Conservation (phyloP, 1,284 basidiomycete genomes). For the Boletus sp. region DNA sequence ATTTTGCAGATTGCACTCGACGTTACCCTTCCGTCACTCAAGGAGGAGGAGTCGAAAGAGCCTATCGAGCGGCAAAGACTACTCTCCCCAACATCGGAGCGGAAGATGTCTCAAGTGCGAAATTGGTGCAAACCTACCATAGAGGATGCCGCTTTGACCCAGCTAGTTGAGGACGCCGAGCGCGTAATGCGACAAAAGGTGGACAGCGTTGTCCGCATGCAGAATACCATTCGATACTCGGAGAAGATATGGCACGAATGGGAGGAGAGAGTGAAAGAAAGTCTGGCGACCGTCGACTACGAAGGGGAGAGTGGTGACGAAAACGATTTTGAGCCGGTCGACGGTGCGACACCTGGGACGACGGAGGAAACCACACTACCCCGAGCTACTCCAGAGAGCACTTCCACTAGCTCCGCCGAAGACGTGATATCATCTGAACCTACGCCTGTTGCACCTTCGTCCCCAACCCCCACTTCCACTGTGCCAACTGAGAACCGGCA, state of each 20-base stretch:
- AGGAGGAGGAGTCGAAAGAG: slow-evolving; percentile 85
- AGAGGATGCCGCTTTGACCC: slow-evolving; percentile 81
- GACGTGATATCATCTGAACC: slow-evolving; percentile 51
- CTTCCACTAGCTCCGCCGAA: slow-evolving; percentile 28
- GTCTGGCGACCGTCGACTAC: slow-evolving; percentile 54
- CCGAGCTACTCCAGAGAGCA: slow-evolving; percentile 43
- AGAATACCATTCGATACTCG: slow-evolving; percentile 95
- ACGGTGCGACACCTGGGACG: slow-evolving; percentile 25
- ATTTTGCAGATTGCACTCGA: slow-evolving; percentile 78
- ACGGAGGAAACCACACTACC: slow-evolving; percentile 8
- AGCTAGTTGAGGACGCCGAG: slow-evolving; percentile 84
- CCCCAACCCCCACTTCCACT: slow-evolving; percentile 50
- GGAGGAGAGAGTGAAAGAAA: slow-evolving; percentile 81
- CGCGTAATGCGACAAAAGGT: slow-evolving; percentile 89
- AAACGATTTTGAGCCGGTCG: slow-evolving; percentile 38
- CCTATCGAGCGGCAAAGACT: slow-evolving; percentile 92
- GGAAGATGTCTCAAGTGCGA: slow-evolving; percentile 75
- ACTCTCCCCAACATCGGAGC: slow-evolving; percentile 81
- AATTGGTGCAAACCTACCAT: slow-evolving; percentile 82
- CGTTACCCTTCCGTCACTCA: slow-evolving; percentile 84
- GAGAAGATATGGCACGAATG: slow-evolving; percentile 98
- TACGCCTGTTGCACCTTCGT: slow-evolving; percentile 63
- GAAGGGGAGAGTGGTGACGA: slow-evolving; percentile 44
- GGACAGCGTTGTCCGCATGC: slow-evolving; percentile 93
- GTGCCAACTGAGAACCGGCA: slow-evolving; percentile 29